A percentile compares a stretch with the other conserved stretches of the same genome.
These are phyloP conservation scores for Podospora sp. DNA, from an alignment of 495 filamentous ascomycete genomes.

Conservation along the genomic window DNA sequence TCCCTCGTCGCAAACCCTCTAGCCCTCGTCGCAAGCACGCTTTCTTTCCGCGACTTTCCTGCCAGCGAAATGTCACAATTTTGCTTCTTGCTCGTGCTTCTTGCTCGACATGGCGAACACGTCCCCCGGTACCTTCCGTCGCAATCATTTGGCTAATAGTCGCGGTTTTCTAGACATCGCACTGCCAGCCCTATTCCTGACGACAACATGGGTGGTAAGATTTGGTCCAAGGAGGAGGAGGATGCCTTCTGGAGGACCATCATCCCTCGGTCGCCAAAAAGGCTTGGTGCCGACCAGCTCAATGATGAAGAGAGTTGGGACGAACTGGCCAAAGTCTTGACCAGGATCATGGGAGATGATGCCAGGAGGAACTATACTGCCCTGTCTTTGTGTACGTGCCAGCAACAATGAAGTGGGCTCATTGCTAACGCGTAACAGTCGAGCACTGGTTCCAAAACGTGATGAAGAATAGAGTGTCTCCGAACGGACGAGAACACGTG, in stretches of 20 bases:
- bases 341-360: slow-evolving; percentile 28
- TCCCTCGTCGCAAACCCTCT: background rate
- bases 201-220: slow-evolving; percentile 44
- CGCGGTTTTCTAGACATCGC: no score
- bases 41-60: background rate
- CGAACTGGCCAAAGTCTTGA: slow-evolving; percentile 38
- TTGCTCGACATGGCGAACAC: background rate
- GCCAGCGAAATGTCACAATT: background rate
- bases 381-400: slow-evolving; percentile 43
- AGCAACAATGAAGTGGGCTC: background rate
- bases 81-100: background rate
- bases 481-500: slow-evolving; percentile 27
- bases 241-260: slow-evolving; percentile 41
- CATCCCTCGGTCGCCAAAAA: slow-evolving; percentile 42
- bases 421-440: slow-evolving; percentile 36
- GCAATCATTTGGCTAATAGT: background rate
- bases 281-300: slow-evolving; percentile 31
- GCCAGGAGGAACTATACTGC: slow-evolving; percentile 39
- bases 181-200: background rate
- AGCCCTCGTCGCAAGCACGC: background rate
- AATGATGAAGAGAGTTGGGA: slow-evolving; percentile 38
- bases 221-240: slow-evolving; percentile 47
- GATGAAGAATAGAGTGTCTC: slow-evolving; percentile 35
- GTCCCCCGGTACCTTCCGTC: background rate
- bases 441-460: slow-evolving; percentile 52